Percentiles rank a stretch among this genome's conserved stretches.
Conservation (phyloP, 2,329 filamentous ascomycete genomes). For the Harringtonia lauricola region DNA sequence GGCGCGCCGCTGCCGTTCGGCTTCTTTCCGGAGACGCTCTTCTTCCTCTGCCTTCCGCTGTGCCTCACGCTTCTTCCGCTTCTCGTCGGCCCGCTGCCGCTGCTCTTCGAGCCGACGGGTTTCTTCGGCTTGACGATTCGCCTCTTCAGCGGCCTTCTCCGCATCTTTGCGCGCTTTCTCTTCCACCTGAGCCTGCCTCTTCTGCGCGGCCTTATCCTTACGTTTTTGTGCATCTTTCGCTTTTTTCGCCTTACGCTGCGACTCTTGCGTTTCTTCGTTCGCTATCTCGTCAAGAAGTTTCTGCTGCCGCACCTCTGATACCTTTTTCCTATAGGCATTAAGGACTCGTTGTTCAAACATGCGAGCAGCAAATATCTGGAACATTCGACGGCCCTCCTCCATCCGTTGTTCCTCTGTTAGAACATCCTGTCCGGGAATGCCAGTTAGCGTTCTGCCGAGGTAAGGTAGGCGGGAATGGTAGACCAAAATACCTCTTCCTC, state of each 20-base stretch:
- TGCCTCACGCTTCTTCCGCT: slow-evolving; percentile 80
- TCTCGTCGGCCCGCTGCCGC: slow-evolving; percentile 74
- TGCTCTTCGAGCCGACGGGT: slow-evolving; percentile 72
- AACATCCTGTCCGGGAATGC: slow-evolving; percentile 57
- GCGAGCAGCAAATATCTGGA: slow-evolving; percentile 95
- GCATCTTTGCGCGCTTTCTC: slow-evolving; percentile 81
- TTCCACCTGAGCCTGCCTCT: slow-evolving; percentile 82
- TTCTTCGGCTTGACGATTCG: slow-evolving; percentile 63
- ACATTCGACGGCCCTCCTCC: slow-evolving; percentile 97
- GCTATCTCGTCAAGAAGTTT: slow-evolving; percentile 85
- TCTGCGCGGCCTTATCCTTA: slow-evolving; percentile 84
- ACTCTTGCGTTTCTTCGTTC: slow-evolving; percentile 67
- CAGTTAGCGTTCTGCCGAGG: background rate
- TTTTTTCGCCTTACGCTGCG: slow-evolving; percentile 81
- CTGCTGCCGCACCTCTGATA: slow-evolving; percentile 82
- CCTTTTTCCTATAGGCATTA: slow-evolving; percentile 95
- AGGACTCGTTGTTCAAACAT: slow-evolving; percentile 99
- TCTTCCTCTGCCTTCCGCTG: slow-evolving; percentile 87
- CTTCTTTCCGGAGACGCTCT: slow-evolving; percentile 73
- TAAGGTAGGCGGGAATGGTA: background rate
- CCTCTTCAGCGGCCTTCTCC: slow-evolving; percentile 81
- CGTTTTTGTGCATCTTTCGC: slow-evolving; percentile 89
- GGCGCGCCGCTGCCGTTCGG: slow-evolving; percentile 66
- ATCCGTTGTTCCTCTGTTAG: slow-evolving; percentile 98
- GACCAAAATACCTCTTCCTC: slow-evolving; percentile 60